These are phyloP conservation scores for Pichia sp. DNA, from an alignment of 1,139 yeast species.

Conservation along the genomic window DNA sequence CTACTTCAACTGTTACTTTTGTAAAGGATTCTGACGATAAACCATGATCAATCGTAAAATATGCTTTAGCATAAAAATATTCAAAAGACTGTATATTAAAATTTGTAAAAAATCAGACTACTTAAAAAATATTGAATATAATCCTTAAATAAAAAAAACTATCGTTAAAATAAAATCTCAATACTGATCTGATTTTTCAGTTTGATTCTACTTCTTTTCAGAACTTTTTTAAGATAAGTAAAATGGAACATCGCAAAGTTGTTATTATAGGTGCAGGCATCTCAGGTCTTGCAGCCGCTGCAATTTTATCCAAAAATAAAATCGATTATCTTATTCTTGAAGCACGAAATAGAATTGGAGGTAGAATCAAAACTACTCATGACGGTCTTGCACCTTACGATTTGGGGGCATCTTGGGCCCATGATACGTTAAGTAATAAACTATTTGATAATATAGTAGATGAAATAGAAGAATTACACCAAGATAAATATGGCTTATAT, in stretches of 20 bases:
- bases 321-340: constrained; percentile 45
- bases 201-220: neutral
- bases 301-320: constrained; percentile 41
- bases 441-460: constrained; percentile 50
- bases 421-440: constrained; percentile 64
- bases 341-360: constrained; percentile 55
- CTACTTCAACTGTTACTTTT: constrained; percentile 40
- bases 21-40: constrained; percentile 34
- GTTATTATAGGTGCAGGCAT: constrained; percentile 77
- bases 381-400: constrained; percentile 43
- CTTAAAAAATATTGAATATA: neutral
- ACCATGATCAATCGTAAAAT: neutral
- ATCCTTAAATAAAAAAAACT: neutral
- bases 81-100: neutral
- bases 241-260: constrained; percentile 25
- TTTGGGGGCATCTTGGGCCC: constrained; percentile 88
- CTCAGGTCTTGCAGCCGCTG: constrained; percentile 74
- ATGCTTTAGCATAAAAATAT: no score
- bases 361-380: constrained; percentile 40
- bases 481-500: constrained; percentile 30
- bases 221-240: neutral
- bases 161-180: neutral
- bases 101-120: neutral
- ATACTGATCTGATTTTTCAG: neutral
- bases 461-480: constrained; percentile 13